phyloP scores from a whole-genome alignment of 164 flowering plant genomes.

The Houttuynia cordata region DNA sequence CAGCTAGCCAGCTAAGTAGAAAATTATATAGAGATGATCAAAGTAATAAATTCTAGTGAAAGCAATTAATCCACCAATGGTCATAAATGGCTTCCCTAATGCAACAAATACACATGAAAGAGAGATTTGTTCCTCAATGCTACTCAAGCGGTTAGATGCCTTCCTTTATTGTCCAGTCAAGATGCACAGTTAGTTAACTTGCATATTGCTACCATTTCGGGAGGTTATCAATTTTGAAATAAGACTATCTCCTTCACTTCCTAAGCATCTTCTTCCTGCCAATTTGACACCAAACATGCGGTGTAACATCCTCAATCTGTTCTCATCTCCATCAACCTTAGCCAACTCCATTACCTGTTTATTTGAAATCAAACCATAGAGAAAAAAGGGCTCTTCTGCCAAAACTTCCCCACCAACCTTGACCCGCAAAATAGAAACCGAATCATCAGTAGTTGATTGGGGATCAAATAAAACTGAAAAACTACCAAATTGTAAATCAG shows the following conservation, averaged over 20 bases:
- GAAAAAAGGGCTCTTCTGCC: slow-evolving; percentile 16
- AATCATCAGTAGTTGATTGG: slow-evolving; percentile 31
- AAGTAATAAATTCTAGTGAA: no score
- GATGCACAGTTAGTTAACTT: not conserved
- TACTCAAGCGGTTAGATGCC: not conserved
- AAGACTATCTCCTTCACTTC: slow-evolving; percentile 41
- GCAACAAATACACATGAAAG: no score
- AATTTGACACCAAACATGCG: slow-evolving; percentile 32
- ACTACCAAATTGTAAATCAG: slow-evolving; percentile 58
- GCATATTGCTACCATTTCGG: slow-evolving; percentile 3
- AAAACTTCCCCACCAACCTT: slow-evolving; percentile 25
- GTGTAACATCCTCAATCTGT: slow-evolving; percentile 32
- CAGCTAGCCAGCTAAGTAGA: no score
- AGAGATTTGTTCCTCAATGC: not conserved
- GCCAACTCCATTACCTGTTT: slow-evolving; percentile 45
- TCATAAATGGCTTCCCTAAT: not conserved
- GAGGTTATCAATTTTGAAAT: slow-evolving; percentile 29
- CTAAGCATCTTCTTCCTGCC: slow-evolving; percentile 49
- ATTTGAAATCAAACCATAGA: slow-evolving; percentile 47
- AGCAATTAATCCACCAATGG: not conserved
- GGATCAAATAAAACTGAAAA: slow-evolving; percentile 59
- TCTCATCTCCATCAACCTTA: slow-evolving; percentile 41
- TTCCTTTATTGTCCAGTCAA: not conserved
- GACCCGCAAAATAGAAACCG: slow-evolving; percentile 35
- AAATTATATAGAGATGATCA: no score